Conservation (phyloP, 768 basidiomycete species). For the Rhizopogon salebrosus region DNA sequence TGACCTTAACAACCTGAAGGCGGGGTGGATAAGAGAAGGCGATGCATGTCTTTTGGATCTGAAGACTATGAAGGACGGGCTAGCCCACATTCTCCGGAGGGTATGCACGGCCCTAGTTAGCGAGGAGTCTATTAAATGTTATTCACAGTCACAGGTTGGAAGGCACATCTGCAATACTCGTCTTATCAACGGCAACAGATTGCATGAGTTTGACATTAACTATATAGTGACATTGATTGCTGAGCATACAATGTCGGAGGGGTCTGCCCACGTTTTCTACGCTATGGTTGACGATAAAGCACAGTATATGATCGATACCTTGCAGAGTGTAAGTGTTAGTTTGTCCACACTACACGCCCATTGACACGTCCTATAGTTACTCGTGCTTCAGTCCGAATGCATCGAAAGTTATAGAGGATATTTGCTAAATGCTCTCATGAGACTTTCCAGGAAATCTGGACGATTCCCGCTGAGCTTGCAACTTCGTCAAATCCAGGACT, state of each 20-base stretch:
- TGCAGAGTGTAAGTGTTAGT: slow-evolving; percentile 15
- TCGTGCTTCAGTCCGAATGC: slow-evolving; percentile 12
- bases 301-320: slow-evolving; percentile 15
- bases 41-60: slow-evolving; percentile 13
- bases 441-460: slow-evolving; percentile 14
- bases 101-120: slow-evolving; percentile 3
- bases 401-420: slow-evolving; percentile 13
- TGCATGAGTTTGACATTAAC: slow-evolving; percentile 15
- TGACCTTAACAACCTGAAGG: not conserved
- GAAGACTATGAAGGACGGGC: slow-evolving; percentile 5
- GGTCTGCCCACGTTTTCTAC: not conserved
- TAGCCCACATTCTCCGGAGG: slow-evolving; percentile 12
- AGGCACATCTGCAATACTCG: slow-evolving; percentile 20
- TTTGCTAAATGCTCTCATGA: slow-evolving; percentile 14
- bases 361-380: slow-evolving; percentile 15
- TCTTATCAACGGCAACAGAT: slow-evolving; percentile 11
- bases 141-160: not conserved
- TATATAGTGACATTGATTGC: slow-evolving; percentile 14
- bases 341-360: not conserved
- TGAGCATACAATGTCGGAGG: not conserved
- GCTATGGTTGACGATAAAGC: not conserved
- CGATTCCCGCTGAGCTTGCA: slow-evolving; percentile 13
- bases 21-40: slow-evolving; percentile 1
- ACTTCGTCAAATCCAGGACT: slow-evolving; percentile 5
- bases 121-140: slow-evolving; percentile 7